Conservation (phyloP, 352 stramenopile species). For the Heterotrichella gracilis region DNA sequence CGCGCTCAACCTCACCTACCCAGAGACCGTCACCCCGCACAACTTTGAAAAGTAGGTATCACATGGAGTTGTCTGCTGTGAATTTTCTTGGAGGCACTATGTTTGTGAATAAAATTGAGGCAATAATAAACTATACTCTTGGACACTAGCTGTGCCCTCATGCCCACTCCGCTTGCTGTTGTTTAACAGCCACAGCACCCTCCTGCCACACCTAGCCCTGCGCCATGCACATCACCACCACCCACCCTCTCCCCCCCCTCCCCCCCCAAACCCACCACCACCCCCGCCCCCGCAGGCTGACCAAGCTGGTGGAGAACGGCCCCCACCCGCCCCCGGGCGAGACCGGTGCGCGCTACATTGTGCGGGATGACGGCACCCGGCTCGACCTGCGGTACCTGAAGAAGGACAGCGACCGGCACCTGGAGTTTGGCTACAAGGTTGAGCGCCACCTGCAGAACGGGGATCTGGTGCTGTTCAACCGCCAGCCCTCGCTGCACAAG, state of each 20-base stretch:
- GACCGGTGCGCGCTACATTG: conserved; percentile 82
- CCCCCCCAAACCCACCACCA: too few relatives aligned
- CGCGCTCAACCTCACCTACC: conserved; percentile 88
- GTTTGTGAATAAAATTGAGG: too few relatives aligned
- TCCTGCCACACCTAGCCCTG: too few relatives aligned
- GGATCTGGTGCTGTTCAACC: conserved; percentile 97
- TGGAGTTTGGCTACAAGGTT: conserved; percentile 88
- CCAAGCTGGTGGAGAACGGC: conserved; percentile 67
- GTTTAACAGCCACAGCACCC: too few relatives aligned
- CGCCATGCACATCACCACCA: too few relatives aligned
- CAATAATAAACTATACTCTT: too few relatives aligned
- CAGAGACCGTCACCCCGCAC: conserved; percentile 86
- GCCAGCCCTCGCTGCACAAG: conserved; percentile 92
- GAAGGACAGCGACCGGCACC: conserved; percentile 61
- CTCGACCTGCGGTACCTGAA: conserved; percentile 92
- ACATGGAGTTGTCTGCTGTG: too few relatives aligned
- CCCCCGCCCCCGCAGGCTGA: too few relatives aligned
- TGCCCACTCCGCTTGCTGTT: too few relatives aligned
- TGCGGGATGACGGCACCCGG: conserved; percentile 67
- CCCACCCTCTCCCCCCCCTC: too few relatives aligned
- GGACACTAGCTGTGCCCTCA: too few relatives aligned
- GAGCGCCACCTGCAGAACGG: conserved; percentile 85
- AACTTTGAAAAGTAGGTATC: conserved; percentile 83
- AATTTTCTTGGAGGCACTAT: too few relatives aligned
- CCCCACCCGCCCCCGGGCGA: conserved; percentile 70